Base-by-base conservation (phyloP, 192 early-diverging fungal genomes). In the Backusella westeae region DNA sequence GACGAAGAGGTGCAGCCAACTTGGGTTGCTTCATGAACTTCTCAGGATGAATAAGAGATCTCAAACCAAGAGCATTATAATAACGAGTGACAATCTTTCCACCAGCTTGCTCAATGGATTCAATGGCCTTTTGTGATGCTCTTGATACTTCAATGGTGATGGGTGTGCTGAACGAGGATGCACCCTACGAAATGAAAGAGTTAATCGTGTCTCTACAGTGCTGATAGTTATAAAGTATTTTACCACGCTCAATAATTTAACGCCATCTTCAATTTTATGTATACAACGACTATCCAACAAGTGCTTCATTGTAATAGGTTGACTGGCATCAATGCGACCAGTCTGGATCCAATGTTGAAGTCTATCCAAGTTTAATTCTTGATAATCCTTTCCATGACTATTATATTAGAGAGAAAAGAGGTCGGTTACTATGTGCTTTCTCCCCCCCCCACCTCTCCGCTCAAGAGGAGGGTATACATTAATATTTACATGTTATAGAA, bases 311-410 rank as follows among this genome's bases (percentile, higher is more conserved):
- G 94, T 96, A 56, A 99, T 96, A 0, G 88, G 82, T 72, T 95
- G 89, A 17, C 86, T 80, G 2, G 95, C 76, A 78, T 98, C 94
- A 59, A 99, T 80, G 34, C 96, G 86, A 7, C 96, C 95, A 2
- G 83, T 88, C 69, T 94, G 88, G 72, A 99, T 93, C 91, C 94
- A 97, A 80, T 94, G 91, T 84, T 98, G 96, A 77, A 99, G 83
- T 39, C 90, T 85, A 84, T 97, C 97, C 78, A 99, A 83, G 75
- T 94, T 93, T 67, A 96, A 80, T 49, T 90, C 85, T 77, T 92
- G 89, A 66, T 88, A 91, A 36, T 90, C 86, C 59, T 92, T 90
- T 75, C 80, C 80, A 34, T 86, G 77, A 56, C 89, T 90, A 85
- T 39, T 32, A 59, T 44, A 70, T 59, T 65, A 35, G 38, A 77